phyloP scores from a whole-genome alignment of 148 eudicot genomes.

The Rhododendron molle region DNA sequence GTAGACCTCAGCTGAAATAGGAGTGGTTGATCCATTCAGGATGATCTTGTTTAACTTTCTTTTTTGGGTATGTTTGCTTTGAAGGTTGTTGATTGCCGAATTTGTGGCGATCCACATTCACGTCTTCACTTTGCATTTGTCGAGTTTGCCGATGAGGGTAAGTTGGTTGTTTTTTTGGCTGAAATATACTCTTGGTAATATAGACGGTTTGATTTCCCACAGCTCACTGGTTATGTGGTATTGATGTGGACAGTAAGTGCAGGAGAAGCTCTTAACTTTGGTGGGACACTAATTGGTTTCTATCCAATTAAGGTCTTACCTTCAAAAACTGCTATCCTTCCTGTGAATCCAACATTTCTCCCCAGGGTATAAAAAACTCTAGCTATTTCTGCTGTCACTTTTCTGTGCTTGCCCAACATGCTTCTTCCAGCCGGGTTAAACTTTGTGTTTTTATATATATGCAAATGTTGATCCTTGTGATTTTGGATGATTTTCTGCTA shows the following conservation, averaged over 20 bases:
- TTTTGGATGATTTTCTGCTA: neutral
- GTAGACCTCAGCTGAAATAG: neutral
- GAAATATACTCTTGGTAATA: neutral
- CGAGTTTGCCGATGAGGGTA: constrained; percentile 87
- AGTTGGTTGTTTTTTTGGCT: constrained; percentile 20
- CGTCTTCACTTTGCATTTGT: constrained; percentile 98
- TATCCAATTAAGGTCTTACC: constrained; percentile 85
- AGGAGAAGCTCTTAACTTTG: constrained; percentile 64
- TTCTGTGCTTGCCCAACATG: neutral
- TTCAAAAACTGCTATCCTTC: constrained; percentile 96
- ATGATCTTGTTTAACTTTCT: constrained; percentile 5
- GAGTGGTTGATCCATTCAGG: neutral
- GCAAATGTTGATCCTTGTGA: neutral
- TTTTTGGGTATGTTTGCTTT: neutral
- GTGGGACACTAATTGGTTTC: constrained; percentile 82
- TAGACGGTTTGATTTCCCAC: constrained; percentile 2
- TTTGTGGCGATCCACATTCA: constrained; percentile 96
- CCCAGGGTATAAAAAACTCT: constrained; percentile 58
- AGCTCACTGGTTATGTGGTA: constrained; percentile 14
- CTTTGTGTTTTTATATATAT: neutral
- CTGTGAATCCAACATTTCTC: constrained; percentile 94
- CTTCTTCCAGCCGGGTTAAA: neutral
- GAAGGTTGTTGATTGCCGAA: constrained; percentile 53
- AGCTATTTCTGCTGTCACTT: neutral
- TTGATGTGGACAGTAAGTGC: constrained; percentile 62